Evolutionary conservation across 768 basidiomycete species (phyloP).

Genomic region (Mycena pura): DNA sequence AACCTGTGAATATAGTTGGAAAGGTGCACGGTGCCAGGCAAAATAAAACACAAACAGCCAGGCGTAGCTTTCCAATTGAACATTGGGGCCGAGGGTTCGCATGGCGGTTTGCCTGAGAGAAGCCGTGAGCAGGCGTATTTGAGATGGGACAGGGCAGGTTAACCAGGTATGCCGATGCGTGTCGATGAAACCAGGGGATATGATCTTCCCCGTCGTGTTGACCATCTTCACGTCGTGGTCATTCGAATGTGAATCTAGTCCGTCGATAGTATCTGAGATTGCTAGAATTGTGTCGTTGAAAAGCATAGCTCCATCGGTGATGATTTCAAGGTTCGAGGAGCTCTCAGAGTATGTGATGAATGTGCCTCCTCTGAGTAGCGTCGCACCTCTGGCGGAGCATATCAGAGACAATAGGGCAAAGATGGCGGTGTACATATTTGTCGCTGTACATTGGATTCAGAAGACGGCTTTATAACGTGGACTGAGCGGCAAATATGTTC

Average conservation of each 20-base stretch:
- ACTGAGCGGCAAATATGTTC: too few relatives aligned
- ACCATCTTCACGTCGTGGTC: neutral
- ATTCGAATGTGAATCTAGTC: slow-evolving; percentile 10
- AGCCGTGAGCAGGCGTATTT: neutral
- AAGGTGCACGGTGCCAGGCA: neutral
- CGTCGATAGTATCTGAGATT: slow-evolving; percentile 14
- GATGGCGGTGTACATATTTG: neutral
- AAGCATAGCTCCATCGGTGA: slow-evolving; percentile 19
- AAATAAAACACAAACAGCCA: slow-evolving; percentile 6
- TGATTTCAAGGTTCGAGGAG: slow-evolving; percentile 10
- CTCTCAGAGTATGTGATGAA: slow-evolving; percentile 17
- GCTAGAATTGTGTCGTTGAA: slow-evolving; percentile 14
- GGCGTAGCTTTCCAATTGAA: slow-evolving; percentile 15
- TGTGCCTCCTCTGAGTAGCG: slow-evolving; percentile 17
- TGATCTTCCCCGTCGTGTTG: slow-evolving; percentile 20
- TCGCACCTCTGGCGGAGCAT: slow-evolving; percentile 1
- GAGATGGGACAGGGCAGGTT: neutral
- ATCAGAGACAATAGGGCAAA: neutral
- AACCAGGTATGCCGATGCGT: slow-evolving; percentile 18
- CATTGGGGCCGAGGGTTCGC: slow-evolving; percentile 16
- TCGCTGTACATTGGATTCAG: neutral
- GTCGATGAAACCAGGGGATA: slow-evolving; percentile 17
- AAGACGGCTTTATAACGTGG: neutral
- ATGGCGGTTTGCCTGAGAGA: slow-evolving; percentile 9
- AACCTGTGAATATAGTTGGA: slow-evolving; percentile 2